Percentiles rank a stretch among this genome's conserved stretches.
Conservation (phyloP, 768 basidiomycete species). For the Trametes elegans region DNA sequence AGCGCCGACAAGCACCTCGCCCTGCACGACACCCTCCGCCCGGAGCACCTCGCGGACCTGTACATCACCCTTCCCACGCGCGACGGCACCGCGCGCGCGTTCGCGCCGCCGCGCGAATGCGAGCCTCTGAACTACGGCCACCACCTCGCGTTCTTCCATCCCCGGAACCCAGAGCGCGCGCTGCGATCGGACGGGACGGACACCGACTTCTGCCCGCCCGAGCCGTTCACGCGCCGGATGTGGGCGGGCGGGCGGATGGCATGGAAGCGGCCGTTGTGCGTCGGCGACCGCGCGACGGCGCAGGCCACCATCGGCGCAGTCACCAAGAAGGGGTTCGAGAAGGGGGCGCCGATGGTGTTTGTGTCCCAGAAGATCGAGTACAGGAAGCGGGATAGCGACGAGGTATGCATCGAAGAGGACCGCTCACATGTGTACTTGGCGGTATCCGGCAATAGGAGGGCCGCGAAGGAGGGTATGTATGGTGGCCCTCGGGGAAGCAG, state of each 20-base stretch:
- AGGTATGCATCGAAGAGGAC: slow-evolving; percentile 58
- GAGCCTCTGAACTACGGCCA: slow-evolving; percentile 57
- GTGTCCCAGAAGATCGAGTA: slow-evolving; percentile 63
- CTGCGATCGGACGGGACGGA: slow-evolving; percentile 74
- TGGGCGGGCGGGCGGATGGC: slow-evolving; percentile 73
- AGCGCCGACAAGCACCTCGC: slow-evolving; percentile 43
- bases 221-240: slow-evolving; percentile 76
- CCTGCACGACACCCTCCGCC: slow-evolving; percentile 48
- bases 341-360: slow-evolving; percentile 68
- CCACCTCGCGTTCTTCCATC: slow-evolving; percentile 75
- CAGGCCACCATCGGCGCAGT: slow-evolving; percentile 48
- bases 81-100: slow-evolving; percentile 48
- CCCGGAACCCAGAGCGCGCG: slow-evolving; percentile 51
- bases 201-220: slow-evolving; percentile 66
- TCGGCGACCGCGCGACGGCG: slow-evolving; percentile 53
- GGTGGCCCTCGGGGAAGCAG: neutral
- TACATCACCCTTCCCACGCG: slow-evolving; percentile 73
- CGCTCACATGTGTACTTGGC: slow-evolving; percentile 67
- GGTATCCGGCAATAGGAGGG: slow-evolving; percentile 31
- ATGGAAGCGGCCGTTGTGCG: slow-evolving; percentile 56
- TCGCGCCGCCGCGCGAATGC: slow-evolving; percentile 39
- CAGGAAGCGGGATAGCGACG: slow-evolving; percentile 40
- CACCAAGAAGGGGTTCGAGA: slow-evolving; percentile 65
- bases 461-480: slow-evolving; percentile 43
- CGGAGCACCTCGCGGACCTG: slow-evolving; percentile 61